These are phyloP conservation scores for Penicillium griseofulvum DNA, from an alignment of 2,329 filamentous ascomycete genomes.

Conservation along the genomic window DNA sequence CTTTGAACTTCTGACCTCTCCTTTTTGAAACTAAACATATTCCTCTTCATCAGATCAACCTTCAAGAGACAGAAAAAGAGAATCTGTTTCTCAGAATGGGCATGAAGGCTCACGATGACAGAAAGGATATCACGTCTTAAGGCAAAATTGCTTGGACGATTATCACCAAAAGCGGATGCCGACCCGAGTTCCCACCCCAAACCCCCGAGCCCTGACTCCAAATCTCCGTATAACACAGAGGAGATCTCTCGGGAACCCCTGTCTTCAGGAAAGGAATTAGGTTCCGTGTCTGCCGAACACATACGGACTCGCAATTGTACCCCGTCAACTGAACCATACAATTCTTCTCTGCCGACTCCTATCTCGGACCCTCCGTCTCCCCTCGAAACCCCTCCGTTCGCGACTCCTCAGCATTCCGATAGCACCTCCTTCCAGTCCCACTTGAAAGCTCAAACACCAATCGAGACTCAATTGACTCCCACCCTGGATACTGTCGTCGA, in stretches of 20 bases:
- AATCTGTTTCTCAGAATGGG: background rate
- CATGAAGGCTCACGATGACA: conserved; percentile 26
- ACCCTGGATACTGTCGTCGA: conserved; percentile 32
- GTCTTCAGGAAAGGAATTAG: conserved; percentile 2
- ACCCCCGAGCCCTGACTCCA: conserved; percentile 21
- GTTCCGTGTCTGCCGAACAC: conserved; percentile 10
- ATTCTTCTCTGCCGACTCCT: conserved; percentile 26
- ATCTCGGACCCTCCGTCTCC: conserved; percentile 20
- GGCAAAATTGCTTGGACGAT: conserved; percentile 39
- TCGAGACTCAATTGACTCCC: conserved; percentile 26
- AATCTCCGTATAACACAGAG: conserved; percentile 23
- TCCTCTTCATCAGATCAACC: too few species aligned
- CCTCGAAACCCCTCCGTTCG: conserved; percentile 19
- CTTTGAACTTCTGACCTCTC: background rate
- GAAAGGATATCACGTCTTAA: conserved; percentile 37
- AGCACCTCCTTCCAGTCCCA: conserved; percentile 21
- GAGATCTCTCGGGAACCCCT: background rate
- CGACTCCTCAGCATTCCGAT: conserved; percentile 23
- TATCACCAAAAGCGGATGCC: conserved; percentile 33
- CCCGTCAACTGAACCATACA: conserved; percentile 18
- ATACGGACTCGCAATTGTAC: conserved; percentile 7
- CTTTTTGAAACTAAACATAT: background rate
- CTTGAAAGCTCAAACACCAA: conserved; percentile 17
- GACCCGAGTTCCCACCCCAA: conserved; percentile 25
- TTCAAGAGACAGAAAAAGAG: background rate